Conservation (phyloP, 352 stramenopile genomes). For the Pythium sp. region DNA sequence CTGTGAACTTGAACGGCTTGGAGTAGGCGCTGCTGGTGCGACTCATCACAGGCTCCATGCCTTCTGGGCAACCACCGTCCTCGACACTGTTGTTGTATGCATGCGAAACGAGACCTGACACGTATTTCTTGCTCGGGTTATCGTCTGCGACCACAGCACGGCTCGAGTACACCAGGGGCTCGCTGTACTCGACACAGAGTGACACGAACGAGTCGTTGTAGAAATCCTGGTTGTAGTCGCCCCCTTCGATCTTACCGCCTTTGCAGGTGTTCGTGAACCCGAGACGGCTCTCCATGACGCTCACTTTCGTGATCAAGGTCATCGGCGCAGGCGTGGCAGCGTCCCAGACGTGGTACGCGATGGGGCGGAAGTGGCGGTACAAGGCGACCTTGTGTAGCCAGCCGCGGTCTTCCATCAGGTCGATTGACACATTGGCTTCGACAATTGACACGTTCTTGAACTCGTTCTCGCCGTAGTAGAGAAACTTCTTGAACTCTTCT, state of each 20-base stretch:
- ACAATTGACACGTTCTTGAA: background rate
- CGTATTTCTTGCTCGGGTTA: background rate
- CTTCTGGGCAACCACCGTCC: background rate
- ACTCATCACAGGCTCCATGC: background rate
- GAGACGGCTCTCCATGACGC: background rate
- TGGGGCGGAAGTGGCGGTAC: background rate
- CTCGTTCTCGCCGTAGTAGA: background rate
- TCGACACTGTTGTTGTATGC: background rate
- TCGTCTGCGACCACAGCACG: background rate
- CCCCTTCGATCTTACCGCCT: background rate
- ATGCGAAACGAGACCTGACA: background rate
- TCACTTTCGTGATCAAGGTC: conserved; percentile 1
- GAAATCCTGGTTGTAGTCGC: background rate
- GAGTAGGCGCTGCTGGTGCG: no score
- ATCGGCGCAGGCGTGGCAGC: background rate
- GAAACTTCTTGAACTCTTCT: background rate
- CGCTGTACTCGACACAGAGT: background rate
- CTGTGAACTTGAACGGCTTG: background rate
- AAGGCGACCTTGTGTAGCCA: background rate
- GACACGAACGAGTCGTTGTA: background rate
- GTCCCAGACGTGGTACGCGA: background rate
- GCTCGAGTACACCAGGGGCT: background rate
- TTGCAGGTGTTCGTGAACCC: background rate
- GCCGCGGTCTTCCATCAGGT: no score
- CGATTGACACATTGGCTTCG: no score